phyloP scores from a whole-genome alignment of 768 basidiomycete genomes.

The Calocera cornea region DNA sequence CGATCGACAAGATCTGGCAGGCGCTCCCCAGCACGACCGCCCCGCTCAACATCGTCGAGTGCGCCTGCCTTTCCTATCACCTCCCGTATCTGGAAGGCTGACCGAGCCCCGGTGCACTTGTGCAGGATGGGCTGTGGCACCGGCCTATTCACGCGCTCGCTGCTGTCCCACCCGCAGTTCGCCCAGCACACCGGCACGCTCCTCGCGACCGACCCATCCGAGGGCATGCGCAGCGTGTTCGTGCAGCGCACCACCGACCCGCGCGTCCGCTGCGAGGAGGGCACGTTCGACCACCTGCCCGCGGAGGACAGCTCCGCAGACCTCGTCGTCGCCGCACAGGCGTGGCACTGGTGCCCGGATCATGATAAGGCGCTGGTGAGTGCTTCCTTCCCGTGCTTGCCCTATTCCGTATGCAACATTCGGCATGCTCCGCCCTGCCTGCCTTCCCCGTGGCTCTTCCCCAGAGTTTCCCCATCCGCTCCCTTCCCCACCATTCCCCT shows the following conservation, averaged over 20 bases:
- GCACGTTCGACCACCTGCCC: constrained; percentile 55
- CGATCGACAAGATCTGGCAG: constrained; percentile 46
- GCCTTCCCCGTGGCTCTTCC: neutral
- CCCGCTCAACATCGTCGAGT: constrained; percentile 60
- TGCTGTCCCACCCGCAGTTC: constrained; percentile 53
- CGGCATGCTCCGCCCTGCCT: neutral
- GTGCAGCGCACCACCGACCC: constrained; percentile 35
- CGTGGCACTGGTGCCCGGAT: constrained; percentile 89
- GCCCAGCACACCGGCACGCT: constrained; percentile 37
- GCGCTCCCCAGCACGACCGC: constrained; percentile 25
- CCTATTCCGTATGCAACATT: neutral
- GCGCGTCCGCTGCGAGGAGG: constrained; percentile 43
- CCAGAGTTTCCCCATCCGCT: neutral
- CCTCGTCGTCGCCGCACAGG: constrained; percentile 69
- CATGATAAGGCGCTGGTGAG: constrained; percentile 47
- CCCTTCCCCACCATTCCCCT: neutral
- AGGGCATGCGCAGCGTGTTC: constrained; percentile 73
- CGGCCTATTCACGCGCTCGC: constrained; percentile 75
- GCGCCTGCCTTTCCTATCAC: constrained; percentile 19
- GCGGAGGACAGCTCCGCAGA: constrained; percentile 60
- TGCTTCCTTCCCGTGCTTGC: no score
- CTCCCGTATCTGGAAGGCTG: constrained; percentile 11
- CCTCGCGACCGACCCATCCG: constrained; percentile 64
- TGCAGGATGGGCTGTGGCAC: constrained; percentile 69
- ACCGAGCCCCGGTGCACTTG: constrained; percentile 12